Evolutionary conservation across 1,139 yeast species (phyloP), one percentile per base, ranked within the genome.

Genomic region (Candida freyschussii): DNA sequence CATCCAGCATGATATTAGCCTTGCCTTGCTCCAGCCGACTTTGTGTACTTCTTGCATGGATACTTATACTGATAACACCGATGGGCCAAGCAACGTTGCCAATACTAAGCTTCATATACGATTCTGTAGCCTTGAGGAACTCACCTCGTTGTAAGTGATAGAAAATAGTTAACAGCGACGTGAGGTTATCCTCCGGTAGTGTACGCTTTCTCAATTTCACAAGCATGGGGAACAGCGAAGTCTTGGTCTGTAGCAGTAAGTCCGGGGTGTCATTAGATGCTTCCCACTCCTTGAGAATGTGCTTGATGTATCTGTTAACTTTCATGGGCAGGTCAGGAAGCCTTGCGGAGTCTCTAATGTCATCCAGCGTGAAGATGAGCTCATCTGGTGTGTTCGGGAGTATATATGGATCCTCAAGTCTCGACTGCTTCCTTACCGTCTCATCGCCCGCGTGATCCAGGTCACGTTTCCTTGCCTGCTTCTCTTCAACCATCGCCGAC

Each of bases 1-100:
- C 95, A 52, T 81, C 84, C 34, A 75, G 72, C 87, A 85, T 79
- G 16, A 86, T 80, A 53, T 83, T 83, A 12, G 95, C 80, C 29
- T 37, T 36, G 7, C 40, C 42, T 11, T 31, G 34, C n/a, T 26
- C 54, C 51, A 36, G 50, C 49, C 5, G 64, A 61, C 6, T 62
- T 55, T 29, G 71, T 60, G 41, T 63, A 59, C 24, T 64, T 61
- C 47, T 74, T 72, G 13, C 82, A 54, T 86, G 95, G 38, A 86
- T 84, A 28, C 93, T 89, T 11, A 85, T 83, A 34, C 75, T 74
- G 10, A 77, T 65, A 9, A 86, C 84, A 22, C 96, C 96, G 42
- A 86, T 82, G 3, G 96, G 96, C 95, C 95, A 86, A 2, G 94
- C 91, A 2, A 83, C 86, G 45, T 84, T 84, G 1, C 96, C 96